Evolutionary conservation across 345 rosid genomes (phyloP), one percentile per base, ranked within the genome.

Genomic region (Citrus medica): DNA sequence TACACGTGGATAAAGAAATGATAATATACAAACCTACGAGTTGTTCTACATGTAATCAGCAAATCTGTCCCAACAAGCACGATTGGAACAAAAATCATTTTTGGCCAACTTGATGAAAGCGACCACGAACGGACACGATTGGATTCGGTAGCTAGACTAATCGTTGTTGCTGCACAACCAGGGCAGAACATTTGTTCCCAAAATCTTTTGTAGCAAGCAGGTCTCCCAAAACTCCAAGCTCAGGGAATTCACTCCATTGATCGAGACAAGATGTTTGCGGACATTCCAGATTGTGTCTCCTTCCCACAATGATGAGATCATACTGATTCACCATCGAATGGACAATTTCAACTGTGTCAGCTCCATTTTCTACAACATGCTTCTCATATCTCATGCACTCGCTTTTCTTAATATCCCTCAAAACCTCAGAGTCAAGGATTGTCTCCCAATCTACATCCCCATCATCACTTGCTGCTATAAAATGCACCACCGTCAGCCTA

Each of bases 211-310:
- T 64, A 2, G 82, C 79, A 30, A 82, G 79, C 21, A 79, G 6
- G 67, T 82, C 85, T 19, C 85, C 85, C 1, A 82, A 1, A 1
- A 77, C 12, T 19, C 85, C 85, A 48, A 82, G 77, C 58, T 79
- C 82, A 2, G 82, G 82, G 19, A 75, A 79, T 12, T 82, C 82
- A 27, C 30, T 58, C 85, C 85, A 76, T 25, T 75, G 59, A 4
- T 80, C 25, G 1, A 82, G 80, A 8, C 80, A 79, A 8, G 61
- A 33, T 4, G 76, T 56, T 7, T 67, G 82, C 56, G 35, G 69
- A 58, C 28, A n/a, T 30, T 70, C 79, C 3, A 30, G 1, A 6
- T 71, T 42, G 33, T 71, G 73, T 21, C 76, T 40, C 55, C 85
- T 55, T 22, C 85, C 87, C 6, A 82, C 83, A 13, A 82, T 63